phyloP scores from a whole-genome alignment of 345 rosid genomes.

The Orychophragmus violaceus region DNA sequence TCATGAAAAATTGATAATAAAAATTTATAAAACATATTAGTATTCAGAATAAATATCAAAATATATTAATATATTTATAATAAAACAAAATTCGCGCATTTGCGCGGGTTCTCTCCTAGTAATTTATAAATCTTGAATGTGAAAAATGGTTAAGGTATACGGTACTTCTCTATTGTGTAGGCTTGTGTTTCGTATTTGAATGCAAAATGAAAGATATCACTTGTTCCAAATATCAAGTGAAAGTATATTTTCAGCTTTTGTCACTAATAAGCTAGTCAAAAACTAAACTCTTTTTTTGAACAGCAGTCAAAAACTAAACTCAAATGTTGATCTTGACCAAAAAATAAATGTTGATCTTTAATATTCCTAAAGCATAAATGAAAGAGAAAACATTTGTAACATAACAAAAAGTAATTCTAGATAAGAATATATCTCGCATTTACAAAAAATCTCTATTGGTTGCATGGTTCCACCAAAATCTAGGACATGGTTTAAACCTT shows the following conservation, averaged over 20 bases:
- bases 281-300: not conserved
- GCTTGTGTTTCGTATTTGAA: not conserved
- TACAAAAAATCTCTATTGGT: too few relatives aligned
- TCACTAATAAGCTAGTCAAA: not conserved
- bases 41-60: too few relatives aligned
- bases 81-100: too few relatives aligned
- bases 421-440: not conserved
- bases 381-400: not conserved
- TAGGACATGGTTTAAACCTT: too few relatives aligned
- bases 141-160: not conserved
- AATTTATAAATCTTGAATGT: not conserved
- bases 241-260: not conserved
- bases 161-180: not conserved
- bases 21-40: too few relatives aligned
- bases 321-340: not conserved
- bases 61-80: too few relatives aligned
- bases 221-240: not conserved
- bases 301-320: not conserved
- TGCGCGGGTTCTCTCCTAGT: too few relatives aligned
- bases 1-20: too few relatives aligned
- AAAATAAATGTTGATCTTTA: not conserved
- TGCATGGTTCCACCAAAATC: too few relatives aligned
- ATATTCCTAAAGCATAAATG: not conserved
- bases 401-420: not conserved
- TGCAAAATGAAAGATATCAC: not conserved